Evolutionary conservation across 2,329 filamentous ascomycete species (phyloP), one percentile per base, ranked within the genome.

Genomic region (Lithohypha guttulata): DNA sequence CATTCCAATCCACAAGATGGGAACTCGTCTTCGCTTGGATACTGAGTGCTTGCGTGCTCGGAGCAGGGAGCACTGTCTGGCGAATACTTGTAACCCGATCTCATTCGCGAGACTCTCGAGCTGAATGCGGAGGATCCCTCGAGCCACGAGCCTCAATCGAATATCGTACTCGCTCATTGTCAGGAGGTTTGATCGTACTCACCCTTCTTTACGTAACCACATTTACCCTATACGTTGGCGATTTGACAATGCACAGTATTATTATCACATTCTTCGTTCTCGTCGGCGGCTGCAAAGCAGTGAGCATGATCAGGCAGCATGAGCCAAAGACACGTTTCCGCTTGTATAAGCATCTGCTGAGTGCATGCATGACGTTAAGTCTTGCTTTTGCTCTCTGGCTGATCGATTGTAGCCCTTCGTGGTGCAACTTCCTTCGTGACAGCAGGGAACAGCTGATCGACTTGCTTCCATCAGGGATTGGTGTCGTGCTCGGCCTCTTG

Each of bases 401-500:
- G 11, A 39, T 55, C 29, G 55, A 58, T 43, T 33, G 42, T 2
- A 53, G 48, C 34, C 34, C 40, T 2, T 13, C 26, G n/a, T 39
- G 19, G 5, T 56, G 54, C 29, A 42, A 23, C 3, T 45, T 30
- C 17, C 23, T 57, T 3, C 49, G 35, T 7, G 30, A 42, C 3
- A 18, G 42, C n/a, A 38, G 55, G 29, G 39, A 23, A 7, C 17
- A 19, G 13, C 11, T 39, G 19, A 13, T 35, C 6, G 22, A 14
- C 9, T 9, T 26, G 4, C 11, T 17, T 3, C 20, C 25, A 8
- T 6, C 35, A 9, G 22, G 17, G n/a, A 33, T 56, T 4, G 52
- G 53, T 15, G 39, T 54, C 6, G 51, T 52, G 3, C 50, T 45
- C 42, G 54, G 47, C 2, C 57, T 51, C 34, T 8, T 49, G 15